phyloP scores from a whole-genome alignment of 139 green algal genomes.

The Mesostigma viride region DNA sequence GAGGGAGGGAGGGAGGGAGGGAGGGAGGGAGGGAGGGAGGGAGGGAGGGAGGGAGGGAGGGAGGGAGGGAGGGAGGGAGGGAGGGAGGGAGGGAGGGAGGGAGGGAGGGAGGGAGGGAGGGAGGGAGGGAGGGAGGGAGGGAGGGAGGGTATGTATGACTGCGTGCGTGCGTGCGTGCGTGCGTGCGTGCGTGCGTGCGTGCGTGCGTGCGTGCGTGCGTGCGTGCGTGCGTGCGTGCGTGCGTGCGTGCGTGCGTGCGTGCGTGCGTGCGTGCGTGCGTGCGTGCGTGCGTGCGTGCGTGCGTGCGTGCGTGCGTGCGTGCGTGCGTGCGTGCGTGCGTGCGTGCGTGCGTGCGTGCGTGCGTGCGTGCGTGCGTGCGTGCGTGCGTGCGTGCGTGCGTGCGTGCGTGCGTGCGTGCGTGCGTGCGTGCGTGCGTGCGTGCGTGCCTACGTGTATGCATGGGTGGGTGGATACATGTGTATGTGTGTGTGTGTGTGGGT shows the following conservation, averaged over 20 bases:
- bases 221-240: not conserved
- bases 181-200: constrained; percentile 1
- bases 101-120: not conserved
- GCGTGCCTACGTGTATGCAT: too few relatives aligned
- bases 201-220: not conserved
- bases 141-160: too few relatives aligned
- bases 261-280: constrained; percentile 1
- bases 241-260: not conserved
- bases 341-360: not conserved
- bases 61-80: too few relatives aligned
- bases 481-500: too few relatives aligned
- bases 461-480: too few relatives aligned
- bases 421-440: constrained; percentile 8
- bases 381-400: constrained; percentile 1
- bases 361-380: constrained; percentile 1
- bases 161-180: too few relatives aligned
- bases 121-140: not conserved
- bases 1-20: too few relatives aligned
- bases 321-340: constrained; percentile 1
- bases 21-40: too few relatives aligned
- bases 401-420: constrained; percentile 2
- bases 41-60: too few relatives aligned
- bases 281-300: not conserved
- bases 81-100: too few relatives aligned
- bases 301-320: not conserved